phyloP scores from a whole-genome alignment of 257 asterid genomes.

The Voacanga thouarsii region DNA sequence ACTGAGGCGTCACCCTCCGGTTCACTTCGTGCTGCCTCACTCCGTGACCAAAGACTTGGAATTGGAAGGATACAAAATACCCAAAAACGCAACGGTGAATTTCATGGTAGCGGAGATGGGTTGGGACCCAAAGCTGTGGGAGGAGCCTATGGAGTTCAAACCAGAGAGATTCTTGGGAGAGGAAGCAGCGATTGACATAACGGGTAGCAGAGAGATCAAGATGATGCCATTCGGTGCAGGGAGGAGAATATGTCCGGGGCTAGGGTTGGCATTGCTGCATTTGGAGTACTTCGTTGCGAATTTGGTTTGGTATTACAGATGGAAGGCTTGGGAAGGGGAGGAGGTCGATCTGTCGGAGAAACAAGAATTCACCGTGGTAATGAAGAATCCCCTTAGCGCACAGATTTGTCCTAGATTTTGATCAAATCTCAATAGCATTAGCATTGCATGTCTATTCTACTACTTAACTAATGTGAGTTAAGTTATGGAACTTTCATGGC shows the following conservation, averaged over 20 bases:
- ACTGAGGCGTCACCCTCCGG: constrained; percentile 67
- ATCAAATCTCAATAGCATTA: too few relatives aligned
- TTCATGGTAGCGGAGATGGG: constrained; percentile 72
- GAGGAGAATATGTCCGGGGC: constrained; percentile 59
- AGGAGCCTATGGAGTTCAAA: constrained; percentile 63
- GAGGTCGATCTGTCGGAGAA: constrained; percentile 54
- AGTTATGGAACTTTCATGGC: too few relatives aligned
- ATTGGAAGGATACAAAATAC: constrained; percentile 43
- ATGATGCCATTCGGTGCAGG: constrained; percentile 91
- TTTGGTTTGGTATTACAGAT: constrained; percentile 46
- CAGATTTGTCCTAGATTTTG: constrained; percentile 12
- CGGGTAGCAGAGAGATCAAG: constrained; percentile 64
- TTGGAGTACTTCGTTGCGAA: constrained; percentile 68
- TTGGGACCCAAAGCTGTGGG: constrained; percentile 66
- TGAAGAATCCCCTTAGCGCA: constrained; percentile 55
- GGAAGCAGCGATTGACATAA: constrained; percentile 35
- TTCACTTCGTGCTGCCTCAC: constrained; percentile 67
- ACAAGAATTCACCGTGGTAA: constrained; percentile 49
- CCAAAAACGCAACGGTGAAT: constrained; percentile 43
- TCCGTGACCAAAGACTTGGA: constrained; percentile 40
- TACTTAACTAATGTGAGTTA: too few relatives aligned
- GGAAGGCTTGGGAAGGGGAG: constrained; percentile 34
- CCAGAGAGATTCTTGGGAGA: constrained; percentile 55
- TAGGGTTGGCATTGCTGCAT: constrained; percentile 53
- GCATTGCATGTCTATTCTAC: too few relatives aligned